Conservation (phyloP, 139 green algal genomes). For the Eudorina sp. region DNA sequence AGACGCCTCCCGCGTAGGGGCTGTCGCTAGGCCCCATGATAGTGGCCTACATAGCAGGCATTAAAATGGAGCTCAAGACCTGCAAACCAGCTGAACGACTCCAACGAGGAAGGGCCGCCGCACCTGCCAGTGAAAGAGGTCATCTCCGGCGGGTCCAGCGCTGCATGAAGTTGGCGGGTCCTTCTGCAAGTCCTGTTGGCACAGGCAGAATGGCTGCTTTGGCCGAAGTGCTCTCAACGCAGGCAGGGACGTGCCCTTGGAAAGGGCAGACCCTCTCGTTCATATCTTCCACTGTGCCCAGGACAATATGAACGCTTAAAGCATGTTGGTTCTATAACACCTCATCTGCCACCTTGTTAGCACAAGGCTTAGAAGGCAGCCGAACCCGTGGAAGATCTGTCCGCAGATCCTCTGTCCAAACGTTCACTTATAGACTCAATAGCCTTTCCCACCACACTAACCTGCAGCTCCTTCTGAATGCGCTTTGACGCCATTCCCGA, state of each 20-base stretch:
- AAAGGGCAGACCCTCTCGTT: no score
- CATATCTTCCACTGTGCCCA: no score
- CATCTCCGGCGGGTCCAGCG: conserved; percentile 85
- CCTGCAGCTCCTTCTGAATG: conserved; percentile 91
- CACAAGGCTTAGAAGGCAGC: not conserved
- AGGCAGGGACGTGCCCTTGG: no score
- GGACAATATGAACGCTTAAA: no score
- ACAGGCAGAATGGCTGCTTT: no score
- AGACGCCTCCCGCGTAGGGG: conserved; percentile 95
- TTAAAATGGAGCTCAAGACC: no score
- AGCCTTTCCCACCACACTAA: not conserved
- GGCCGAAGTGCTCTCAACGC: no score
- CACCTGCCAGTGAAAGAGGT: conserved; percentile 96
- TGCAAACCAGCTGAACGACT: no score
- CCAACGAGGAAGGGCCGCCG: conserved; percentile 17
- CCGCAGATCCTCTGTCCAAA: not conserved
- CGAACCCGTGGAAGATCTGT: conserved; percentile 17
- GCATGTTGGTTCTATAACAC: no score
- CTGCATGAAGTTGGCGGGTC: conserved; percentile 94
- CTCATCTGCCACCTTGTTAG: no score
- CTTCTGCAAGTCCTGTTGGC: conserved; percentile 88
- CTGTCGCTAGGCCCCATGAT: conserved; percentile 79
- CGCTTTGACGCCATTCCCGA: conserved; percentile 86
- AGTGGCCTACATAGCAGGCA: conserved; percentile 24
- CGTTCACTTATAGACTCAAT: not conserved